These are phyloP conservation scores for Tolypocladium album DNA, from an alignment of 2,329 filamentous ascomycete species.

Conservation along the genomic window DNA sequence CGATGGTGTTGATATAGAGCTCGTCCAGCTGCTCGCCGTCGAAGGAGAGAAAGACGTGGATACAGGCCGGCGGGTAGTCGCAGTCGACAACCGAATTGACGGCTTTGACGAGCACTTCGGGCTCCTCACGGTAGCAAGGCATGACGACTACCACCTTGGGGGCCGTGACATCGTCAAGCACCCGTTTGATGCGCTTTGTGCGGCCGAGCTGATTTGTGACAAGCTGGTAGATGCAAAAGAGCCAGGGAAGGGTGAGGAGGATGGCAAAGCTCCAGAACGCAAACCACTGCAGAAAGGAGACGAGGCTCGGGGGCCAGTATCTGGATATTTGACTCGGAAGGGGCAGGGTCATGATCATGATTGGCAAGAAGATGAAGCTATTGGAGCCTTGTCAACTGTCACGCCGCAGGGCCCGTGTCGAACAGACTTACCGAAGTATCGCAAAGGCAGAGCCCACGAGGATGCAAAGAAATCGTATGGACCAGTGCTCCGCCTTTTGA, in stretches of 20 bases:
- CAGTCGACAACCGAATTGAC: slow-evolving; percentile 87
- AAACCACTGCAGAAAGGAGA: slow-evolving; percentile 77
- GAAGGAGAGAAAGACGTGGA: slow-evolving; percentile 92
- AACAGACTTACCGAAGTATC: slow-evolving; percentile 52
- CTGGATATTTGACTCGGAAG: slow-evolving; percentile 61
- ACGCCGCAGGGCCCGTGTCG: not conserved
- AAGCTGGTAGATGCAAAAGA: slow-evolving; percentile 86
- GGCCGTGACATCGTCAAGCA: slow-evolving; percentile 73
- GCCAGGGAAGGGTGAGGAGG: slow-evolving; percentile 79
- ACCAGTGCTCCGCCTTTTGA: slow-evolving; percentile 81
- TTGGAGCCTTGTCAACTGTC: not conserved
- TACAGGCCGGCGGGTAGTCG: slow-evolving; percentile 84
- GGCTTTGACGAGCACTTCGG: slow-evolving; percentile 72
- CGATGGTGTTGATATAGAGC: slow-evolving; percentile 76
- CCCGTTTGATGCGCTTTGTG: slow-evolving; percentile 69
- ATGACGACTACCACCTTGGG: slow-evolving; percentile 95
- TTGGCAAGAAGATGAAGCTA: slow-evolving; percentile 76
- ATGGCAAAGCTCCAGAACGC: slow-evolving; percentile 88
- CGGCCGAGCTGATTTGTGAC: slow-evolving; percentile 80
- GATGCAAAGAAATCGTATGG: slow-evolving; percentile 66
- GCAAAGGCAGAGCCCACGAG: slow-evolving; percentile 65
- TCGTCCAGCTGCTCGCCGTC: slow-evolving; percentile 86
- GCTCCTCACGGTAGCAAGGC: slow-evolving; percentile 91
- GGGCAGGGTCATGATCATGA: slow-evolving; percentile 89
- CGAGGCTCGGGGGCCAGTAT: slow-evolving; percentile 61